Evolutionary conservation across 495 filamentous ascomycete genomes (phyloP).

Genomic region (Podospora pseudocomata): DNA sequence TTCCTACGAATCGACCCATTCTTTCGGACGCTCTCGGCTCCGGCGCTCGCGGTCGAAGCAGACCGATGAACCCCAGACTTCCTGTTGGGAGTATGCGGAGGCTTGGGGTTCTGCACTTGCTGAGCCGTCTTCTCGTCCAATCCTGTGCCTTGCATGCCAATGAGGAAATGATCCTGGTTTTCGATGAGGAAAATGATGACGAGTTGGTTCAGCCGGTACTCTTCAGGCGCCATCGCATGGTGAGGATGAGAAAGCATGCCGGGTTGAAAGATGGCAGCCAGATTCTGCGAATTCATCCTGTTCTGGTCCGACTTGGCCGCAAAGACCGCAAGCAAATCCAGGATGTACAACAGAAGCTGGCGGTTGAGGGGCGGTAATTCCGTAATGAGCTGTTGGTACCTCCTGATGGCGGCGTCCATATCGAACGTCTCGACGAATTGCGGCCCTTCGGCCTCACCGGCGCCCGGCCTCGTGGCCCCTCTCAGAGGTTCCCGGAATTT

Average conservation of each 20-base stretch:
- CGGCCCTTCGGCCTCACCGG: slow-evolving; percentile 54
- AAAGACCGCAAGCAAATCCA: slow-evolving; percentile 97
- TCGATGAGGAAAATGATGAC: slow-evolving; percentile 98
- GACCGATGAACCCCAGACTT: slow-evolving; percentile 61
- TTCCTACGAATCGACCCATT: slow-evolving; percentile 76
- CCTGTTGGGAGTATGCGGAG: slow-evolving; percentile 54
- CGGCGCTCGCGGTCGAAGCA: slow-evolving; percentile 80
- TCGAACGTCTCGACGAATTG: slow-evolving; percentile 68
- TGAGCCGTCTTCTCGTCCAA: slow-evolving; percentile 84
- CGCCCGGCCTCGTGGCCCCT: slow-evolving; percentile 69
- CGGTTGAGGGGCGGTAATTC: slow-evolving; percentile 91
- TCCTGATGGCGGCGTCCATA: slow-evolving; percentile 66
- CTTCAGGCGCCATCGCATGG: slow-evolving; percentile 90
- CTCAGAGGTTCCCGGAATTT: slow-evolving; percentile 81
- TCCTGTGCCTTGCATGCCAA: slow-evolving; percentile 90
- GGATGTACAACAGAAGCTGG: slow-evolving; percentile 91
- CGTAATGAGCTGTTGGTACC: slow-evolving; percentile 86
- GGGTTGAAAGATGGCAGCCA: slow-evolving; percentile 98
- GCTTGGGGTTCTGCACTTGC: slow-evolving; percentile 70
- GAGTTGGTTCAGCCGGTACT: slow-evolving; percentile 93
- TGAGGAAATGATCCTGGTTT: slow-evolving; percentile 87
- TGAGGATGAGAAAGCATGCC: slow-evolving; percentile 89
- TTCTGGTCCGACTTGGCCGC: slow-evolving; percentile 96
- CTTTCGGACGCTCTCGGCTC: slow-evolving; percentile 78
- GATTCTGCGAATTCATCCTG: slow-evolving; percentile 89